Base-by-base conservation (phyloP, 106 monocot genomes). In the Platanthera guangdongensis region DNA sequence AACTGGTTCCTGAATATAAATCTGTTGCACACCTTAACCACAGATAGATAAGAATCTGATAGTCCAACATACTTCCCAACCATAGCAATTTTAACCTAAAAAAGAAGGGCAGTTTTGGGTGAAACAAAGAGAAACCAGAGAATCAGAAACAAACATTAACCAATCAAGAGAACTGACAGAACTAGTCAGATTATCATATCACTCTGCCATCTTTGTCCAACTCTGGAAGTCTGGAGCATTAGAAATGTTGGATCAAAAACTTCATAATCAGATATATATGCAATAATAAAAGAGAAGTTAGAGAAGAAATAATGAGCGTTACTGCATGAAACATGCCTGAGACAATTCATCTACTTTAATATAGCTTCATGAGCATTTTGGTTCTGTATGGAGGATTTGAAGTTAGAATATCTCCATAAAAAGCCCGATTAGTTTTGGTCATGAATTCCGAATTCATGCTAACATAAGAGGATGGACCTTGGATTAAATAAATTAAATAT, bases 61-160 rank as follows among this genome's bases (percentile, higher is more conserved):
- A 93, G 72, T 51, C 85, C 87, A 55, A 82, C 86, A 68, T 89
- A 93, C 74, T 92, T 92, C 65, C 92, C 92, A 80, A 92, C 92
- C 85, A 92, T 81, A 51, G 92, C 92, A 78, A 92, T 85, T 87
- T 89, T 92, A 80, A 89, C 92, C 89, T 92, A 83, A 63, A 72
- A 55, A 50, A 11, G 25, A 65, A 4, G 21, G 50, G 30, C 4
- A 53, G 8, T 65, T 65, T 28, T 9, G 49, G 2, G 47, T 4
- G 22, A 18, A 14, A 1, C 7, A 15, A 21, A 73, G 0, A 15
- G 4, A 21, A 52, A 50, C 46, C 5, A 53, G 50, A 39, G 2
- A 19, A 52, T 16, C 21, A 69, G n/a, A n/a, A n/a, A n/a, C n/a
- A n/a, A n/a, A n/a, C n/a, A n/a, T n/a, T n/a, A n/a, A n/a, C n/a